Conservation (phyloP, 306 rosid species). For the Cotoneaster glaucophyllus region DNA sequence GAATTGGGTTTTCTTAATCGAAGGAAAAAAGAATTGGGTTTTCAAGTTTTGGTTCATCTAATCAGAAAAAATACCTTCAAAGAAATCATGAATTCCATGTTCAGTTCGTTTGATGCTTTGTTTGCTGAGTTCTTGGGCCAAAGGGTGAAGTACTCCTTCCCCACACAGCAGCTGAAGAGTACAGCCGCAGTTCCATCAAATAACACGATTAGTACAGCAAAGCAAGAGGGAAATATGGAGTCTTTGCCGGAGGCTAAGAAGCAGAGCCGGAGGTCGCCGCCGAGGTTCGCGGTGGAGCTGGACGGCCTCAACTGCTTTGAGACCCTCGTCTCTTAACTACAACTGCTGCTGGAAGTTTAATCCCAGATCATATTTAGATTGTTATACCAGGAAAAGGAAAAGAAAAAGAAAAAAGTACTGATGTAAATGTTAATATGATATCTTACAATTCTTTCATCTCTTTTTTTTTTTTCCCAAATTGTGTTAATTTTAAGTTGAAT, state of each 20-base stretch:
- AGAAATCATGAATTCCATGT: slow-evolving; percentile 37
- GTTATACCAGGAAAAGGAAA: background rate
- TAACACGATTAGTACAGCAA: background rate
- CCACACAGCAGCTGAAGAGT: background rate
- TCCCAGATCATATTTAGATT: background rate
- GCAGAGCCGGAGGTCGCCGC: background rate
- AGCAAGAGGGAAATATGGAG: background rate
- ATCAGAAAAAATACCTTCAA: too few relatives aligned
- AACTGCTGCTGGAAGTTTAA: background rate
- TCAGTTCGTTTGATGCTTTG: slow-evolving; percentile 39
- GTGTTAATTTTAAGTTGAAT: background rate
- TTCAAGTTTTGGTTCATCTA: background rate
- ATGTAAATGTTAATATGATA: background rate
- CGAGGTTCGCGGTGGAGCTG: slow-evolving; percentile 31
- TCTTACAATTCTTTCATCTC: background rate
- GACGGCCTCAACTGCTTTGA: slow-evolving; percentile 47
- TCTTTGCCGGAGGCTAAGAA: background rate
- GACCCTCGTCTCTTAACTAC: slow-evolving; percentile 19
- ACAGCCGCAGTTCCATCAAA: background rate
- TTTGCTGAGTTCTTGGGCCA: slow-evolving; percentile 34
- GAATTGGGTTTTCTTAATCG: background rate
- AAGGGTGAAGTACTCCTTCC: slow-evolving; percentile 22
- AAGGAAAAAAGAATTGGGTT: background rate
- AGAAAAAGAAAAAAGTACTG: background rate
- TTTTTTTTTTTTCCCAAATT: background rate